Evolutionary conservation across 2,329 filamentous ascomycete genomes (phyloP), one percentile per base, ranked within the genome.

Genomic region (Aspergillus tubingensis): DNA sequence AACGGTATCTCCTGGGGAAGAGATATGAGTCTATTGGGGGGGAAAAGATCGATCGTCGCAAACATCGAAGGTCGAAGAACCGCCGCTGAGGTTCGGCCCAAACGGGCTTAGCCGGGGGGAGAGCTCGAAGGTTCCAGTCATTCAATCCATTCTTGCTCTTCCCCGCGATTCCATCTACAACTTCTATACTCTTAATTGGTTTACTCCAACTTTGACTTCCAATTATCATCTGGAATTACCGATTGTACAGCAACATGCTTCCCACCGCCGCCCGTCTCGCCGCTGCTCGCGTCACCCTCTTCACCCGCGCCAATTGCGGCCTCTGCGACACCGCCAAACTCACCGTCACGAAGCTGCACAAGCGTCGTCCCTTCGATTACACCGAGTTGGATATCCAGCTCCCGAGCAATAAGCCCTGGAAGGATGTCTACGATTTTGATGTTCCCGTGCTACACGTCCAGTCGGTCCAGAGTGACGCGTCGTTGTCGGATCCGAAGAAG

Each of bases 361-460:
- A 83, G 61, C 79, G 78, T 44, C 77, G 81, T 43, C 78, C 80
- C 2, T 83, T 88, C 64, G 79, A 82, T 59, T 88, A 86, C 69
- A 66, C 79, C 2, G 85, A 88, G 71, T 75, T 86, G 60, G 81
- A 88, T 67, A 84, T 88, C 55, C 85, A 87, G 81, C 77, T 77
- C 3, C 72, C 78, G 0, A 78, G 74, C 3, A 81, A 87, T 54
- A 77, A 83, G 62, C 74, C 79, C 53, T 88, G 86, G 86, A 87
- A 82, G 67, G 76, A 80, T 59, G 72, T 85, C 15, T 88, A 88
- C 67, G 85, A 88, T 52, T 87, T 87, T 61, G 86, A 88, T 67
- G 85, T 86, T 3, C 86, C 86, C 0, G 86, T 88, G 62, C 78
- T 88, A 30, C 86, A 88, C 69, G 77, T 88, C 44, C 83, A 81